Percentiles rank a stretch among this genome's conserved stretches.
phyloP scores from a whole-genome alignment of 78 protist genomes.

The Isochrysis galbana region DNA sequence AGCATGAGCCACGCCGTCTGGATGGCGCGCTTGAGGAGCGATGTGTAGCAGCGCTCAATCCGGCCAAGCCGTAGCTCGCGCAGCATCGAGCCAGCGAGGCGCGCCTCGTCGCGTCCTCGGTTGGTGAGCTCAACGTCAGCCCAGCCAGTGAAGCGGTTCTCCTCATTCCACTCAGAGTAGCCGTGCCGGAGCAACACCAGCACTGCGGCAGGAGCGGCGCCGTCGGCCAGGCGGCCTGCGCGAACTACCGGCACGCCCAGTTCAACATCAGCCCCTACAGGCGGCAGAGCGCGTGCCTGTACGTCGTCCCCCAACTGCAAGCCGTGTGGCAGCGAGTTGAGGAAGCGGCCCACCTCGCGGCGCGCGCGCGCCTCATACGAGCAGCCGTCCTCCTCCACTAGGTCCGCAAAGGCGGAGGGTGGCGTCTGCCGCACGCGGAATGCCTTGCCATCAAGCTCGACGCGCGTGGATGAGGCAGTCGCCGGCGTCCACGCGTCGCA shows the following conservation, averaged over 20 bases:
- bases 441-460: too few species aligned
- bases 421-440: too few species aligned
- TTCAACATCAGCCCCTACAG: neutral
- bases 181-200: constrained; percentile 81
- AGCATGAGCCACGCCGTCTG: constrained; percentile 65
- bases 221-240: neutral
- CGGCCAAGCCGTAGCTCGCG: neutral
- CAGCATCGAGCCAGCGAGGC: constrained; percentile 69
- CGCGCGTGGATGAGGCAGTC: too few species aligned
- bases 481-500: constrained; percentile 8
- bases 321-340: too few species aligned
- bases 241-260: neutral
- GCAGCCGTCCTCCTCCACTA: too few species aligned
- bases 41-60: constrained; percentile 79
- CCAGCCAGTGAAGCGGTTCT: constrained; percentile 89
- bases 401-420: too few species aligned
- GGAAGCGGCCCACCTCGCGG: too few species aligned
- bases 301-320: too few species aligned
- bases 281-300: too few species aligned
- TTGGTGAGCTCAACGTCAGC: constrained; percentile 82
- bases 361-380: too few species aligned
- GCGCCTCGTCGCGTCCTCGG: constrained; percentile 79
- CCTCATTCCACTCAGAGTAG: constrained; percentile 73
- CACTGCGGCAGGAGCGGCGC: neutral
- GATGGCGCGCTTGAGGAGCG: constrained; percentile 84